These are phyloP conservation scores for Curvularia verruculosa DNA, from an alignment of 2,329 filamentous ascomycete genomes.

Conservation along the genomic window DNA sequence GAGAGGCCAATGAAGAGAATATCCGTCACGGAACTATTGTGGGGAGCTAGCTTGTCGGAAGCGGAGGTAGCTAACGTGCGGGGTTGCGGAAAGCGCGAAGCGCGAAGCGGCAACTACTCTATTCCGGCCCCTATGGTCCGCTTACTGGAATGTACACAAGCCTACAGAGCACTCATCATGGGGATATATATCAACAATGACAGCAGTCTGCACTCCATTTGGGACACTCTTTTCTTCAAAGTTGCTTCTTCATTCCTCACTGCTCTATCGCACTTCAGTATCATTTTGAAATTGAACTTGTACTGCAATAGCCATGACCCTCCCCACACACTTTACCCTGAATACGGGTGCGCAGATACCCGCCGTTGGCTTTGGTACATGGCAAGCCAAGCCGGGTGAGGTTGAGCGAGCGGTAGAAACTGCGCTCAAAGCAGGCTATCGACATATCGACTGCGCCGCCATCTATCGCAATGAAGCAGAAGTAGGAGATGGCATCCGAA, in stretches of 20 bases:
- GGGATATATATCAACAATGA: neutral
- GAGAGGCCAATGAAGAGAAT: neutral
- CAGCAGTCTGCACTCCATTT: too few relatives aligned
- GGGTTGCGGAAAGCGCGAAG: neutral
- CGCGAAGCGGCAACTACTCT: neutral
- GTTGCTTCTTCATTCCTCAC: neutral
- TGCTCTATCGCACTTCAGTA: neutral
- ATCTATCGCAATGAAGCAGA: conserved; percentile 79
- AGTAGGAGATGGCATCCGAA: conserved; percentile 72
- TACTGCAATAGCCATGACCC: conserved; percentile 20
- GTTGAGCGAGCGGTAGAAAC: conserved; percentile 66
- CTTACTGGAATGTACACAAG: neutral
- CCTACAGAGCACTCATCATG: neutral
- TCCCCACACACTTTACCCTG: conserved; percentile 55
- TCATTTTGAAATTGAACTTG: neutral
- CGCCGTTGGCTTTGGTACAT: conserved; percentile 76
- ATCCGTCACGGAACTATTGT: neutral
- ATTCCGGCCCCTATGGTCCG: neutral
- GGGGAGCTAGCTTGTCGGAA: neutral
- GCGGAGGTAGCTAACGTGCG: neutral
- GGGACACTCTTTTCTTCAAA: too few relatives aligned
- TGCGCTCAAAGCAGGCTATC: conserved; percentile 70
- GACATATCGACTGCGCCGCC: conserved; percentile 75
- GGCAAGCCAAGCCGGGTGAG: conserved; percentile 72
- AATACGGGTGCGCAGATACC: conserved; percentile 77